These are phyloP conservation scores for Mrakia frigida DNA, from an alignment of 768 basidiomycete genomes.

Conservation along the genomic window DNA sequence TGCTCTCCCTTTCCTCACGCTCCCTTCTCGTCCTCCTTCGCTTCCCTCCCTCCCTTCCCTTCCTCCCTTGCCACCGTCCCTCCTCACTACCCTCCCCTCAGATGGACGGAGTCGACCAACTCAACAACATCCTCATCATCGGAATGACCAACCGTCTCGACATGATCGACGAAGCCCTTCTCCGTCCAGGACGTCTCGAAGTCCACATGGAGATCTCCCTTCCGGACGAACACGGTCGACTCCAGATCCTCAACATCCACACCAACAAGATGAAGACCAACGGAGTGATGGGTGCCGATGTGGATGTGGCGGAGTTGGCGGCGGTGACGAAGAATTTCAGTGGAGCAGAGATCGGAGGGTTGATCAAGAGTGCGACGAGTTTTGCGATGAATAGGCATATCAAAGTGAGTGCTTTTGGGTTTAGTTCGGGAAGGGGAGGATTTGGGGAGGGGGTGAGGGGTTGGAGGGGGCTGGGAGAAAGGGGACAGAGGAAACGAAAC, in stretches of 20 bases:
- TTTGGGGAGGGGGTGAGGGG: neutral
- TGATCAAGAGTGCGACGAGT: constrained; percentile 96
- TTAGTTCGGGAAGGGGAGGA: too few relatives aligned
- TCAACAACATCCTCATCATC: constrained; percentile 98
- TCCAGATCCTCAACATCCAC: constrained; percentile 92
- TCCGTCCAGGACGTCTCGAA: constrained; percentile 96
- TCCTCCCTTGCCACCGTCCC: neutral
- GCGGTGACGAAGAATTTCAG: constrained; percentile 89
- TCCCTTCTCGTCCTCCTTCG: too few relatives aligned
- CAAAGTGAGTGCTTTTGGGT: constrained; percentile 63
- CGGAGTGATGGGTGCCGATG: constrained; percentile 78
- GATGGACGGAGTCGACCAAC: constrained; percentile 99
- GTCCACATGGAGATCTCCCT: constrained; percentile 99
- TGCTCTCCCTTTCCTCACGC: too few relatives aligned
- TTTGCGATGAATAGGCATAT: constrained; percentile 97
- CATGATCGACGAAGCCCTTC: constrained; percentile 97
- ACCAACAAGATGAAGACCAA: constrained; percentile 90
- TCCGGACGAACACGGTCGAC: constrained; percentile 85
- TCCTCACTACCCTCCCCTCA: constrained; percentile 47
- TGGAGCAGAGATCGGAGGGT: constrained; percentile 89
- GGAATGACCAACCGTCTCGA: constrained; percentile 98
- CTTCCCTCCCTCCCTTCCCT: too few relatives aligned
- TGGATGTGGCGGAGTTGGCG: constrained; percentile 77
- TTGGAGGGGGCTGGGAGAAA: neutral
- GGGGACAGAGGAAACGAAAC: neutral